Percentiles rank a stretch among this genome's conserved stretches.
These are phyloP conservation scores for Ophiosphaerella korrae DNA, from an alignment of 2,329 filamentous ascomycete species.

Conservation along the genomic window DNA sequence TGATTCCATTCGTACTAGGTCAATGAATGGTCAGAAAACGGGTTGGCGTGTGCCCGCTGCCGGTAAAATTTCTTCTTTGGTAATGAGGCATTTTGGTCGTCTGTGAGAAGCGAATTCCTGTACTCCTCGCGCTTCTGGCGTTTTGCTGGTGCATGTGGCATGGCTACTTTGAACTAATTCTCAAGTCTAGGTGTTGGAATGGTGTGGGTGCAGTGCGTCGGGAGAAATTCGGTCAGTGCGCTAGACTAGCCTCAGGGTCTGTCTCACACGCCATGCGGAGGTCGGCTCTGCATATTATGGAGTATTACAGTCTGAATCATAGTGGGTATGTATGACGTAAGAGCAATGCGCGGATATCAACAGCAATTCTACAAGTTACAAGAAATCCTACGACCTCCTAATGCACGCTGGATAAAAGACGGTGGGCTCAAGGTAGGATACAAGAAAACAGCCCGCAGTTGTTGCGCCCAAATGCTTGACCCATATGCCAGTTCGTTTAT, in stretches of 20 bases:
- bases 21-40: constrained; percentile 92
- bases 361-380: constrained; percentile 18
- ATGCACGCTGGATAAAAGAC: constrained; percentile 38
- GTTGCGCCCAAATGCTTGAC: constrained; percentile 37
- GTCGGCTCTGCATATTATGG: neutral
- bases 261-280: constrained; percentile 11
- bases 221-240: constrained; percentile 15
- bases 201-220: neutral
- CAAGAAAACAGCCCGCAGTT: constrained; percentile 29
- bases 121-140: constrained; percentile 56
- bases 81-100: constrained; percentile 61
- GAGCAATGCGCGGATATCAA: constrained; percentile 7
- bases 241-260: constrained; percentile 27
- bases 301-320: constrained; percentile 7
- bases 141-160: constrained; percentile 45
- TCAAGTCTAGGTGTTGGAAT: too few relatives aligned
- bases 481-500: constrained; percentile 32
- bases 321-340: constrained; percentile 21
- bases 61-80: constrained; percentile 96
- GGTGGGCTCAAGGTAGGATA: constrained; percentile 30
- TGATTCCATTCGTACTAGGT: constrained; percentile 67
- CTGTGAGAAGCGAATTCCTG: constrained; percentile 41
- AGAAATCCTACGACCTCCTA: constrained; percentile 22
- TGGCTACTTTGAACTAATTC: constrained; percentile 7
- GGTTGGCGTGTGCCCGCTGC: constrained; percentile 95